A percentile compares a stretch with the other conserved stretches of the same genome.
Conservation (phyloP, 2,329 filamentous ascomycete genomes). For the Exophiala calicioides region DNA sequence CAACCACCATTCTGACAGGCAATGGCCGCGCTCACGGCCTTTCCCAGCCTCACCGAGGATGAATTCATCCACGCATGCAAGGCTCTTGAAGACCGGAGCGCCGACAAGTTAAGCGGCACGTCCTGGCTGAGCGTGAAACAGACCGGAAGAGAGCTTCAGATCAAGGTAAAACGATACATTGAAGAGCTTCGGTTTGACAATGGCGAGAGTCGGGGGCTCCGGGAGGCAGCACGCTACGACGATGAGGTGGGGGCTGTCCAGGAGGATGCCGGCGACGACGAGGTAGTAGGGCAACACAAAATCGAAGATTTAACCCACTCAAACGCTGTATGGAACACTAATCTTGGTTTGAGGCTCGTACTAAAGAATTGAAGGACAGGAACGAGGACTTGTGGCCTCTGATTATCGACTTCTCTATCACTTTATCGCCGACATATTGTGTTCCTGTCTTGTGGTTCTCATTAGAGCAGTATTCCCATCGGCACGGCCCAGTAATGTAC, state of each 20-base stretch:
- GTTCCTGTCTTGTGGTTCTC: slow-evolving; percentile 77
- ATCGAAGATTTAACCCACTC: not conserved
- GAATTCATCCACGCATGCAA: slow-evolving; percentile 69
- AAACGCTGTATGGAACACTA: slow-evolving; percentile 2
- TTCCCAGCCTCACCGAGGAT: slow-evolving; percentile 61
- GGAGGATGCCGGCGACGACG: slow-evolving; percentile 3
- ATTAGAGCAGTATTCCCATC: slow-evolving; percentile 60
- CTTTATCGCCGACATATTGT: slow-evolving; percentile 72
- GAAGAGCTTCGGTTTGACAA: slow-evolving; percentile 9
- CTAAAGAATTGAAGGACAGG: no score
- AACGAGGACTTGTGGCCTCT: slow-evolving; percentile 7
- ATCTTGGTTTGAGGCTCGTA: not conserved
- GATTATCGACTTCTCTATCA: slow-evolving; percentile 48
- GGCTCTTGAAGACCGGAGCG: slow-evolving; percentile 48
- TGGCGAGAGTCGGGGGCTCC: no score
- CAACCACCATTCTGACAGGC: not conserved
- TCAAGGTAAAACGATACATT: slow-evolving; percentile 18
- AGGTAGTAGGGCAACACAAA: not conserved
- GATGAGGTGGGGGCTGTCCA: slow-evolving; percentile 1
- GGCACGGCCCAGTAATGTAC: slow-evolving; percentile 59
- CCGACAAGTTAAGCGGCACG: slow-evolving; percentile 20
- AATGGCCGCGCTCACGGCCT: slow-evolving; percentile 39
- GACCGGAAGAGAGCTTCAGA: slow-evolving; percentile 23
- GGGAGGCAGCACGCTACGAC: no score
- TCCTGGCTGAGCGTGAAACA: slow-evolving; percentile 27